Evolutionary conservation across 768 basidiomycete species (phyloP), one percentile per base, ranked within the genome.

Genomic region (Mycena alexandri): DNA sequence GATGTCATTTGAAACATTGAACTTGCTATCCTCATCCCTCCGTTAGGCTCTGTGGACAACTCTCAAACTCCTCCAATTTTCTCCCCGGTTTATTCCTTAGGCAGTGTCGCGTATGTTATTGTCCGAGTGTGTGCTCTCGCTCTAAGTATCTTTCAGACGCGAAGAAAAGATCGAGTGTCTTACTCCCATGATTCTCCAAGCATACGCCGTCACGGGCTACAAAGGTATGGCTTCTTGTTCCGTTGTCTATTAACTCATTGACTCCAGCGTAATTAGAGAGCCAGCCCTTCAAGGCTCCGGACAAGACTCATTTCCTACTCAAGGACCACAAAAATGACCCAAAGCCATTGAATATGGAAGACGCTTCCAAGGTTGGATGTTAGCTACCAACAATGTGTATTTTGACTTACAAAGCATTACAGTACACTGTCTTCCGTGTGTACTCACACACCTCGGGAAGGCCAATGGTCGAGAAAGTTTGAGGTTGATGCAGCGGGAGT

Each of bases 281-380:
- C 12, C 51, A 53, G 34, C 51, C 33, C n/a, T 53, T 53, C 33
- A 53, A 53, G 33, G 14, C 19, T 36, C 36, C 51, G 33, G 51
- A 53, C 51, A 53, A 53, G 51, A 5, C 33, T 25, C 51, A 53
- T 53, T 53, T 53, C 29, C 51, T 53, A 19, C 33, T 53, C 19
- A 53, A n/a, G 13, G n/a, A 36, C n/a, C 51, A 53, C 33, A 36
- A 36, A 53, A n/a, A 36, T 53, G 12, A 53, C 34, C 51, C 51
- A 14, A 53, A 53, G 19, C 51, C 51, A 53, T 53, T 53, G 51
- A 53, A 53, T 36, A 53, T 53, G 51, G 51, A 53, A 34, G 34
- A 53, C n/a, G 51, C 51, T 53, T 5, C 33, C 33, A 34, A 53
- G 51, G 51, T 53, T 19, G 33, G 51, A 7, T 41, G 24, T 25